phyloP scores from a whole-genome alignment of 1,284 basidiomycete genomes.

The Omphalotus olearius region DNA sequence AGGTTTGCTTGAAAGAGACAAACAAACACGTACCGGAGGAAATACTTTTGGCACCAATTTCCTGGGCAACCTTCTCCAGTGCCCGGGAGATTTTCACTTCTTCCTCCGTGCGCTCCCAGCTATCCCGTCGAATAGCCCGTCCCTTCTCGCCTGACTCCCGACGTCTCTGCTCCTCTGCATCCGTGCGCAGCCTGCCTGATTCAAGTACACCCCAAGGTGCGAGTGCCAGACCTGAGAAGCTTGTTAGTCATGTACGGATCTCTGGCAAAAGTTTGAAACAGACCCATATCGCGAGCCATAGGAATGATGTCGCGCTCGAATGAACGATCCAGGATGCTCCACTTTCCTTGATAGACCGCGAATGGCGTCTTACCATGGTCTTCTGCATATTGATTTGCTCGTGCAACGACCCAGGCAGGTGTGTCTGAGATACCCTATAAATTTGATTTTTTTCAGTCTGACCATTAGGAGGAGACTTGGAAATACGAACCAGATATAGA shows the following conservation, averaged over 20 bases:
- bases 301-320: slow-evolving; percentile 55
- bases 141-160: slow-evolving; percentile 30
- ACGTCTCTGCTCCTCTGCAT: slow-evolving; percentile 30
- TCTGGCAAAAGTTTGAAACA: not conserved
- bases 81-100: slow-evolving; percentile 28
- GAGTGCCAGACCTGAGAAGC: slow-evolving; percentile 29
- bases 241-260: not conserved
- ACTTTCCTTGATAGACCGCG: slow-evolving; percentile 48
- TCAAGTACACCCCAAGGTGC: slow-evolving; percentile 41
- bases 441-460: not conserved
- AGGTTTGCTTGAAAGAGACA: slow-evolving; percentile 14
- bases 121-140: slow-evolving; percentile 15
- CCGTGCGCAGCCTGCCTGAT: slow-evolving; percentile 31
- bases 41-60: not conserved
- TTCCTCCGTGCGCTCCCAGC: slow-evolving; percentile 29
- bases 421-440: slow-evolving; percentile 36
- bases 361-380: slow-evolving; percentile 46
- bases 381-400: slow-evolving; percentile 39
- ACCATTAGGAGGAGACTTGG: not conserved
- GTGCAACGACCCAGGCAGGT: slow-evolving; percentile 40
- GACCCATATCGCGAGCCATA: slow-evolving; percentile 33
- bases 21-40: not conserved
- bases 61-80: slow-evolving; percentile 29
- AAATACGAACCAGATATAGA: slow-evolving; percentile 24
- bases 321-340: slow-evolving; percentile 44